Conservation (phyloP, 768 basidiomycete species). For the Russula virescens region DNA sequence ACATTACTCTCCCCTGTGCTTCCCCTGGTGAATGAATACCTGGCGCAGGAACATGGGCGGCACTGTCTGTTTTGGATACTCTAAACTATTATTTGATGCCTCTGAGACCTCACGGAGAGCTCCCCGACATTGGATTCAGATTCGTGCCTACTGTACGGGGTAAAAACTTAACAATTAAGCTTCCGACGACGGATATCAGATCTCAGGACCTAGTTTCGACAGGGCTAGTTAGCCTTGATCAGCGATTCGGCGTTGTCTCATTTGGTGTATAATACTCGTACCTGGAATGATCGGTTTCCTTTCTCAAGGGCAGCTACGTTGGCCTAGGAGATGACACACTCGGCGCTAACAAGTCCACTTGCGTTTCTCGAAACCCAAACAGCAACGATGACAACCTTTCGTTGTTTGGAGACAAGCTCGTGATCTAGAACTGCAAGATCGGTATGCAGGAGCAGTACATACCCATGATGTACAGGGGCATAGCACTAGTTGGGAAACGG, state of each 20-base stretch:
- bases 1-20: not conserved
- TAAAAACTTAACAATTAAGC: too few relatives aligned
- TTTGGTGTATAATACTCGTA: not conserved
- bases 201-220: not conserved
- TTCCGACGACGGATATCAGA: not conserved
- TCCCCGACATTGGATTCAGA: too few relatives aligned
- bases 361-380: too few relatives aligned
- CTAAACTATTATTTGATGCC: too few relatives aligned
- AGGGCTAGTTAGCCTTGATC: not conserved
- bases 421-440: slow-evolving; percentile 11
- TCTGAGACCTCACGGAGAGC: too few relatives aligned
- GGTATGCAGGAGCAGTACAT: not conserved
- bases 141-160: too few relatives aligned
- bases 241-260: too few relatives aligned
- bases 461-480: not conserved
- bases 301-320: too few relatives aligned
- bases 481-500: too few relatives aligned
- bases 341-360: not conserved
- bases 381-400: too few relatives aligned
- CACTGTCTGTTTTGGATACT: too few relatives aligned
- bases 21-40: not conserved
- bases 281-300: not conserved
- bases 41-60: not conserved
- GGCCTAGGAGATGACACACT: not conserved
- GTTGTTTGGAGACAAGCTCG: not conserved